A percentile compares a stretch with the other conserved stretches of the same genome.
phyloP scores from a whole-genome alignment of 306 rosid species.

The Fragaria iinumae region DNA sequence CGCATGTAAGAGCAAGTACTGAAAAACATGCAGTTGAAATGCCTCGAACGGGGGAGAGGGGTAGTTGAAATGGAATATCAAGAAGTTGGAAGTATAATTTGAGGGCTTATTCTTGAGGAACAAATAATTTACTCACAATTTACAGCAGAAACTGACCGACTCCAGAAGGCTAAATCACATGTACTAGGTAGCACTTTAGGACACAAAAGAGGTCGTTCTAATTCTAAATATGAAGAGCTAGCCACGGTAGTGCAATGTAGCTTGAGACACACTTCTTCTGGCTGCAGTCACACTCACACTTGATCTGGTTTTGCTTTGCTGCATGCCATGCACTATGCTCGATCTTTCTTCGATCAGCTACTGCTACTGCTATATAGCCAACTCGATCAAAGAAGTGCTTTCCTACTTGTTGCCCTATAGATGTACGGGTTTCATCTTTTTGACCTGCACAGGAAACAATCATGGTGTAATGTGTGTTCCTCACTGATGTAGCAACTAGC shows the following conservation, averaged over 20 bases:
- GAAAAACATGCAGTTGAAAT: too few species aligned
- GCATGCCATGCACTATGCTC: neutral
- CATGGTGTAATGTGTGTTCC: conserved; percentile 30
- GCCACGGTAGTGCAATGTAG: neutral
- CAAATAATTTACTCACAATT: neutral
- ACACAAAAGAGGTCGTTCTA: neutral
- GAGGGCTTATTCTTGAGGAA: neutral
- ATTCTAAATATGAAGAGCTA: neutral
- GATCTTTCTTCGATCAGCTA: neutral
- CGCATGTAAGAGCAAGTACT: too few species aligned
- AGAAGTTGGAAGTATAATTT: too few species aligned
- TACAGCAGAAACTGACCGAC: neutral
- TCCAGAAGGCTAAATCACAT: neutral
- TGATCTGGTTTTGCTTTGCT: conserved; percentile 15
- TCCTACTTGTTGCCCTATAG: conserved; percentile 26
- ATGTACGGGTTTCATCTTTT: conserved; percentile 22
- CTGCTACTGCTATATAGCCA: neutral
- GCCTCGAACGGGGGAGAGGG: too few species aligned
- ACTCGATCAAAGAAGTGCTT: conserved; percentile 20
- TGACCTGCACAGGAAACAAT: conserved; percentile 34
- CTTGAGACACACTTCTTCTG: neutral
- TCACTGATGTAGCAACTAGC: neutral
- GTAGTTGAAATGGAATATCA: too few species aligned
- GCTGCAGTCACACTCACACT: conserved; percentile 14
- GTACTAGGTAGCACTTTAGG: neutral